A percentile compares a stretch with the other conserved stretches of the same genome.
These are phyloP conservation scores for Malassezia japonica DNA, from an alignment of 1,284 basidiomycete genomes.

Conservation along the genomic window DNA sequence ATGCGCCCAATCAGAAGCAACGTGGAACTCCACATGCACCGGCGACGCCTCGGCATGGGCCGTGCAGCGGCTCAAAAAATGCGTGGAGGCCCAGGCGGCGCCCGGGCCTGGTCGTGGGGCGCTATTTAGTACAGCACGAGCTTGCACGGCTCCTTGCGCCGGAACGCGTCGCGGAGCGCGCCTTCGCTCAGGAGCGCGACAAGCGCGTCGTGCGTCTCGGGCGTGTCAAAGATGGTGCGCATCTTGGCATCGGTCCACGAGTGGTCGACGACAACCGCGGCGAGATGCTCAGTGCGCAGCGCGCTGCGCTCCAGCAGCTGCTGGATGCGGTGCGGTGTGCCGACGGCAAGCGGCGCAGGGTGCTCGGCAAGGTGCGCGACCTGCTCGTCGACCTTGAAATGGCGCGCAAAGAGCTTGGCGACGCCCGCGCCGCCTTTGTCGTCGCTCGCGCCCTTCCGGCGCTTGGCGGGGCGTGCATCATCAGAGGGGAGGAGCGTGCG, in stretches of 20 bases:
- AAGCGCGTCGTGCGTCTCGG: constrained; percentile 36
- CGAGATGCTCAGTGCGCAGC: constrained; percentile 25
- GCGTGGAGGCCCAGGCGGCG: no score
- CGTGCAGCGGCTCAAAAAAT: no score
- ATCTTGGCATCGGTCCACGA: constrained; percentile 39
- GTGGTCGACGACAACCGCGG: constrained; percentile 30
- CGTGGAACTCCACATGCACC: no score
- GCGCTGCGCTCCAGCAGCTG: constrained; percentile 25
- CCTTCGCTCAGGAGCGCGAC: constrained; percentile 22
- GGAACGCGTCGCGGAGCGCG: not conserved
- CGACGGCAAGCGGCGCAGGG: constrained; percentile 30
- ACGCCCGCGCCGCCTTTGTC: constrained; percentile 12
- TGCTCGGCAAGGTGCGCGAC: constrained; percentile 30
- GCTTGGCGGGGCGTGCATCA: not conserved
- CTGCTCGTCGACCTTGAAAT: constrained; percentile 41
- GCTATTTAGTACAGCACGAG: constrained; percentile 6
- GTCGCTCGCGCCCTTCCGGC: not conserved
- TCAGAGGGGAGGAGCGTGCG: constrained; percentile 21
- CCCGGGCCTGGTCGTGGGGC: no score
- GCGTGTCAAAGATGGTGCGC: constrained; percentile 34
- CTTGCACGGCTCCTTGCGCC: not conserved
- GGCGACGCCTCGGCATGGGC: no score
- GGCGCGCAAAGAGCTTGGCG: constrained; percentile 43
- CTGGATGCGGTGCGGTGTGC: constrained; percentile 36
- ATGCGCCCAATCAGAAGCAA: no score